Evolutionary conservation across 176 grass and related monocot genomes (phyloP), one percentile per base, ranked within the genome.

Genomic region (Musa acuminata): DNA sequence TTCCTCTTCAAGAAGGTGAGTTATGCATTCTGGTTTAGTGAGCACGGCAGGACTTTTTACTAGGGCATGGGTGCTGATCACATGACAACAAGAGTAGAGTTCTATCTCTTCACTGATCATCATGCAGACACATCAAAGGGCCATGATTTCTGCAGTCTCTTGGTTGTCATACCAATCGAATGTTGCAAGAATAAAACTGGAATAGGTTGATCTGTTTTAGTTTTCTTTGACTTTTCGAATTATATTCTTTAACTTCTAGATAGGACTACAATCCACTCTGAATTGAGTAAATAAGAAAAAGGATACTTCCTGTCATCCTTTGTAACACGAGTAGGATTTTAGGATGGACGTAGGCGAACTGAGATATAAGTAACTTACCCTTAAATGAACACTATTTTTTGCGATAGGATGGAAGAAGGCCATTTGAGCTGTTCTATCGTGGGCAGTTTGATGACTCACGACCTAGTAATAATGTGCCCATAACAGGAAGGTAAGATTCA

Each of bases 371-470:
- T 35, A 35, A 35, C 29, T 35, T 35, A 35, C 29, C 29, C 29
- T 35, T 35, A 35, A n/a, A n/a, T 20, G 7, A 20, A 64, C 17
- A 14, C 16, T 2, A 69, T 67, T 13, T 49, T 11, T 10, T 54
- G 49, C 24, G 48, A 12, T 67, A 97, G 93, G 93, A 90, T 69
- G 93, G 90, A 8, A 78, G 85, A 78, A 90, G 89, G 71, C 82
- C 90, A 43, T 97, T 97, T 71, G 85, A 97, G 60, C 77, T 97
- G 65, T 87, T 97, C 55, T 97, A 97, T 80, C 93, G 88, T 80
- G 93, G 90, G 1, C 93, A 93, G 80, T 97, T 92, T 52, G 93
- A 97, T 80, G 90, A 90, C 73, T 97, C 93, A 80, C 85, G 93
- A 71, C 93, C 90, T 9, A 81, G 71, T 81, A 97, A 79, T 69